These are phyloP conservation scores for Nasturtium officinale DNA, from an alignment of 345 rosid species.

Conservation along the genomic window DNA sequence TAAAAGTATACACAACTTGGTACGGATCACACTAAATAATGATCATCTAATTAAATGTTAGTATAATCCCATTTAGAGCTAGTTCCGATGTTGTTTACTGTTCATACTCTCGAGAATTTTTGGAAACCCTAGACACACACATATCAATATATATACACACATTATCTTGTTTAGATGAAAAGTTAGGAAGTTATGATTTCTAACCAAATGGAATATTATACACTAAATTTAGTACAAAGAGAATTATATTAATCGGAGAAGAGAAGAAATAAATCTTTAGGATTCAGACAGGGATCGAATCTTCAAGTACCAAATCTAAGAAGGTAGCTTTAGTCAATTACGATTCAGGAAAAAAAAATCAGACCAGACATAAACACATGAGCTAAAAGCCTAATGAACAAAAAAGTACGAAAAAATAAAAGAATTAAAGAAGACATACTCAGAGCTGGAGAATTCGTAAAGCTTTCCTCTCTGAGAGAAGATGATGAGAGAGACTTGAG, in stretches of 20 bases:
- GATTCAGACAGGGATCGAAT: conserved; percentile 30
- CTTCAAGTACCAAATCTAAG: conserved; percentile 30
- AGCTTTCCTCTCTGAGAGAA: conserved; percentile 45
- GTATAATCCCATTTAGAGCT: conserved; percentile 24
- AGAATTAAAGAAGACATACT: conserved; percentile 21
- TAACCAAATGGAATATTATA: not conserved
- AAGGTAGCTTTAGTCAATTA: conserved; percentile 19
- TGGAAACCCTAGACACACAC: conserved; percentile 37
- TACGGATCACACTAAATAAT: conserved; percentile 29
- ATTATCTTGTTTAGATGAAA: conserved; percentile 14
- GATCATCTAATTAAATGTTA: conserved; percentile 22
- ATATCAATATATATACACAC: not conserved
- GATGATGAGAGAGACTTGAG: conserved; percentile 41
- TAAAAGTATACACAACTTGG: conserved; percentile 32
- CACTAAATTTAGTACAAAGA: not conserved
- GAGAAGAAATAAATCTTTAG: conserved; percentile 14
- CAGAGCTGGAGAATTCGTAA: conserved; percentile 39
- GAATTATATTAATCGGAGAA: not conserved
- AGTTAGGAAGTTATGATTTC: conserved; percentile 9
- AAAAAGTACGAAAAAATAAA: not conserved
- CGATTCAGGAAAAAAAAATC: conserved; percentile 20
- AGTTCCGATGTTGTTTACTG: conserved; percentile 30
- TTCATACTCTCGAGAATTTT: conserved; percentile 28
- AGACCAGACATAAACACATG: conserved; percentile 31
- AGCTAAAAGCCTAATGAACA: conserved; percentile 14